phyloP scores from a whole-genome alignment of 2,329 filamentous ascomycete genomes.

The Aspergillus versicolor region DNA sequence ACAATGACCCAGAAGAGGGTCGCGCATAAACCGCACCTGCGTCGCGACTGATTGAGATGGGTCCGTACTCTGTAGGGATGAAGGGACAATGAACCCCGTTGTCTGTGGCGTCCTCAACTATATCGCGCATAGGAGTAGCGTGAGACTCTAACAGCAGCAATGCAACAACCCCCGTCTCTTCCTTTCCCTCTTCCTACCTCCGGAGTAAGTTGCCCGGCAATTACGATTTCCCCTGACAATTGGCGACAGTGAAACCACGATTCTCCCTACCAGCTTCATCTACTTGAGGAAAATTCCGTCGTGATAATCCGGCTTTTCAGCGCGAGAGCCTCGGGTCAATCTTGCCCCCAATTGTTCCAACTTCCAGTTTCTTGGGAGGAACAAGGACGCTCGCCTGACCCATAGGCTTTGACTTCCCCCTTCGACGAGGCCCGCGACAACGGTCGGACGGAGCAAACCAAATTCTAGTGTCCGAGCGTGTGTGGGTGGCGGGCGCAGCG shows the following conservation, averaged over 20 bases:
- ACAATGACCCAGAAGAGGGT: background rate
- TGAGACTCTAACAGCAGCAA: slow-evolving; percentile 10
- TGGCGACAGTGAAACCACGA: slow-evolving; percentile 4
- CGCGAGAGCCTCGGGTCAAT: slow-evolving; percentile 11
- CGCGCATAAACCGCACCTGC: slow-evolving; percentile 1
- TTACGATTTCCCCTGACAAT: slow-evolving; percentile 1
- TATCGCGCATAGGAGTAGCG: slow-evolving; percentile 15
- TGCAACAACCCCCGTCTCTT: slow-evolving; percentile 8
- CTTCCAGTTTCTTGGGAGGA: background rate
- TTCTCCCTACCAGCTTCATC: background rate
- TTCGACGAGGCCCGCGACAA: slow-evolving; percentile 12
- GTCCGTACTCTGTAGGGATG: background rate
- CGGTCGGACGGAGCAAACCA: slow-evolving; percentile 12
- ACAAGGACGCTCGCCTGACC: background rate
- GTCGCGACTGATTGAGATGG: slow-evolving; percentile 8
- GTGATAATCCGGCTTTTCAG: background rate
- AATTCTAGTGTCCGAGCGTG: slow-evolving; percentile 12
- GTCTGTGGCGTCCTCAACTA: slow-evolving; percentile 11
- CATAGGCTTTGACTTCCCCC: background rate
- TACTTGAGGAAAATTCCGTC: background rate
- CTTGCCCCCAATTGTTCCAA: slow-evolving; percentile 5
- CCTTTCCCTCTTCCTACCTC: background rate
- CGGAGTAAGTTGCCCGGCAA: slow-evolving; percentile 1
- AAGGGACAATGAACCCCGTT: background rate
- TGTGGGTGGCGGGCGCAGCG: slow-evolving; percentile 10